Percentiles rank a stretch among this genome's conserved stretches.
Conservation (phyloP, 2,329 filamentous ascomycete species). For the Onygenales sp. region DNA sequence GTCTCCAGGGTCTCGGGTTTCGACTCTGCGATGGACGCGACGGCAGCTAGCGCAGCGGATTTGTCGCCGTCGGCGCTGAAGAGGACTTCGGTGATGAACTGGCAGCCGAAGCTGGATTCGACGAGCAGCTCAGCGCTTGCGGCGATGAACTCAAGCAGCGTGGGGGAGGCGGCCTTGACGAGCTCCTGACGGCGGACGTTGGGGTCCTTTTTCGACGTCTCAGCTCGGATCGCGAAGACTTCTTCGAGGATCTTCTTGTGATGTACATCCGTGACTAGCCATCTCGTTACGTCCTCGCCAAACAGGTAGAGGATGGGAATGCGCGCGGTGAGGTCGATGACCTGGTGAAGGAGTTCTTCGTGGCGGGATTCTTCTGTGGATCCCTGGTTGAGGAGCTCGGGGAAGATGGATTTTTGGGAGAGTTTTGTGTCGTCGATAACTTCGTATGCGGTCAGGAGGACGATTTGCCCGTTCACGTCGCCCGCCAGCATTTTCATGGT, state of each 20-base stretch:
- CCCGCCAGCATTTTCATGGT: conserved; percentile 76
- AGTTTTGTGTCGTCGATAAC: conserved; percentile 91
- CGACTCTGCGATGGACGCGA: conserved; percentile 41
- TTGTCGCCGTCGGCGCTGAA: conserved; percentile 70
- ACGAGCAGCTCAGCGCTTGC: conserved; percentile 59
- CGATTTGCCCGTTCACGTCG: conserved; percentile 66
- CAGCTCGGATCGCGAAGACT: conserved; percentile 66
- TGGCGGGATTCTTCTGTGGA: conserved; percentile 27
- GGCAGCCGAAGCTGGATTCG: conserved; percentile 71
- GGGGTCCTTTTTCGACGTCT: conserved; percentile 87
- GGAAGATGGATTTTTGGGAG: conserved; percentile 73
- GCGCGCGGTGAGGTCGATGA: conserved; percentile 41
- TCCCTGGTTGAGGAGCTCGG: conserved; percentile 71
- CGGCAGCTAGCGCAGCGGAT: conserved; percentile 59
- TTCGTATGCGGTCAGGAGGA: conserved; percentile 80
- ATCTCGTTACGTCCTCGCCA: conserved; percentile 51
- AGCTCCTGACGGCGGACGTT: conserved; percentile 67
- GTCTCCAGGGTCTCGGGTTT: conserved; percentile 47
- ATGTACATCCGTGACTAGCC: conserved; percentile 55
- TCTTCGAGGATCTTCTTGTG: conserved; percentile 60
- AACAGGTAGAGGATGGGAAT: conserved; percentile 73
- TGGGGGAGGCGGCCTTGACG: conserved; percentile 61
- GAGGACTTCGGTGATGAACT: conserved; percentile 74
- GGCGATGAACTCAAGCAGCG: conserved; percentile 64
- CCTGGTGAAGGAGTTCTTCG: conserved; percentile 35